These are phyloP conservation scores for Auricularia heimuer DNA, from an alignment of 768 basidiomycete species.

Conservation along the genomic window DNA sequence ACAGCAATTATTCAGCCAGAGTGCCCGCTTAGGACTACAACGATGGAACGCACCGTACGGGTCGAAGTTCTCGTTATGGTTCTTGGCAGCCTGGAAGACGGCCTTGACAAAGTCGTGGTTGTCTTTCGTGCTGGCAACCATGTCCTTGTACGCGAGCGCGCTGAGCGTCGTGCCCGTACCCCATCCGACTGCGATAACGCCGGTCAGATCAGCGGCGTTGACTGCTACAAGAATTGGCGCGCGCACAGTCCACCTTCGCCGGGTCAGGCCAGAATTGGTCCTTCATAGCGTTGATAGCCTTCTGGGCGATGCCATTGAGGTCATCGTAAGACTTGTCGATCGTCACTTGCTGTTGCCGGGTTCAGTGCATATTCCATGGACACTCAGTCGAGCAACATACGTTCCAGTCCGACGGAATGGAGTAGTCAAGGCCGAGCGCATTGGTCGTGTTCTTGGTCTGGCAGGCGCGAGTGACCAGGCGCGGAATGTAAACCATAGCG, in stretches of 20 bases:
- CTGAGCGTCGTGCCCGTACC: background rate
- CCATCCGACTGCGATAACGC: background rate
- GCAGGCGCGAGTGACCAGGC: background rate
- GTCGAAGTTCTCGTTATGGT: background rate
- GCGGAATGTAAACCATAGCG: background rate
- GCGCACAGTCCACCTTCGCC: background rate
- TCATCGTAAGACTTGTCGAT: background rate
- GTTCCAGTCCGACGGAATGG: background rate
- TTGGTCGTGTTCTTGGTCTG: background rate
- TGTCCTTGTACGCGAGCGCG: conserved; percentile 1
- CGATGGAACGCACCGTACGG: background rate
- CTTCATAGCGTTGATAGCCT: background rate
- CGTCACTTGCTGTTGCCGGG: background rate
- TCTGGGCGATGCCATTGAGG: background rate
- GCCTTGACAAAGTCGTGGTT: conserved; percentile 1
- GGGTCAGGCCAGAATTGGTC: background rate
- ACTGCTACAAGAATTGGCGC: background rate
- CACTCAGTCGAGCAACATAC: background rate
- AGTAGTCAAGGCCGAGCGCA: background rate
- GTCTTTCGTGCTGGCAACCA: background rate
- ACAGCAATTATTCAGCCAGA: background rate
- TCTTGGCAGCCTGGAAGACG: background rate
- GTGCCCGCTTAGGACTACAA: background rate
- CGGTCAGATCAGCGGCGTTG: background rate
- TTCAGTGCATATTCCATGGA: background rate